phyloP scores from a whole-genome alignment of 257 asterid species.

The Echites panduratus region DNA sequence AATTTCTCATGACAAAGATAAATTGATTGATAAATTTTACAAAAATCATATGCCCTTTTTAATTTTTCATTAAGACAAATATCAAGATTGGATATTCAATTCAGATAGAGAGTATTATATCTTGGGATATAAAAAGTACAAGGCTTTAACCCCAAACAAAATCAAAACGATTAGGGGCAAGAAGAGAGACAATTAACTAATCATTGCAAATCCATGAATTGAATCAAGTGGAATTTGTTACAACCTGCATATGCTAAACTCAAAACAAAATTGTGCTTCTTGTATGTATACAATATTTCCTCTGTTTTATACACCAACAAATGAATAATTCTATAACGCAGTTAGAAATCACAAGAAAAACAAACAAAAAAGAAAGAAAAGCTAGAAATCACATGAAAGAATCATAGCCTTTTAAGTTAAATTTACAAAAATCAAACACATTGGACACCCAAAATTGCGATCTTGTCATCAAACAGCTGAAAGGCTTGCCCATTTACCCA shows the following conservation, averaged over 20 bases:
- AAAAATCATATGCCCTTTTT: too few relatives aligned
- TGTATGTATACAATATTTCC: neutral
- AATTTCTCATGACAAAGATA: too few relatives aligned
- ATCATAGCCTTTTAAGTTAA: neutral
- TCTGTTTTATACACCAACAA: neutral
- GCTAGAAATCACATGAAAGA: neutral
- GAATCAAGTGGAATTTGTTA: neutral
- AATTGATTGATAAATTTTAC: too few relatives aligned
- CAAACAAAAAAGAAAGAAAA: too few relatives aligned
- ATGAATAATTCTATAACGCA: neutral
- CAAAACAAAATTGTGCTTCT: neutral
- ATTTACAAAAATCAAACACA: neutral
- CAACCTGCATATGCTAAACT: neutral
- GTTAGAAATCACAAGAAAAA: neutral
- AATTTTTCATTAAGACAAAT: too few relatives aligned
- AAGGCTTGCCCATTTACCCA: constrained; percentile 93
- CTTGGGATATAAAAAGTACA: too few relatives aligned
- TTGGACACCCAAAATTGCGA: neutral
- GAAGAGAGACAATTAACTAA: too few relatives aligned
- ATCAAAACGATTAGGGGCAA: too few relatives aligned
- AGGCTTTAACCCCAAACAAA: too few relatives aligned
- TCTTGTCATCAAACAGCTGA: constrained; percentile 49
- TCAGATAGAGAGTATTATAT: too few relatives aligned
- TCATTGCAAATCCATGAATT: neutral
- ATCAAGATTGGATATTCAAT: too few relatives aligned